phyloP scores from a whole-genome alignment of 176 grass and related monocot genomes.

The Avena sativa region DNA sequence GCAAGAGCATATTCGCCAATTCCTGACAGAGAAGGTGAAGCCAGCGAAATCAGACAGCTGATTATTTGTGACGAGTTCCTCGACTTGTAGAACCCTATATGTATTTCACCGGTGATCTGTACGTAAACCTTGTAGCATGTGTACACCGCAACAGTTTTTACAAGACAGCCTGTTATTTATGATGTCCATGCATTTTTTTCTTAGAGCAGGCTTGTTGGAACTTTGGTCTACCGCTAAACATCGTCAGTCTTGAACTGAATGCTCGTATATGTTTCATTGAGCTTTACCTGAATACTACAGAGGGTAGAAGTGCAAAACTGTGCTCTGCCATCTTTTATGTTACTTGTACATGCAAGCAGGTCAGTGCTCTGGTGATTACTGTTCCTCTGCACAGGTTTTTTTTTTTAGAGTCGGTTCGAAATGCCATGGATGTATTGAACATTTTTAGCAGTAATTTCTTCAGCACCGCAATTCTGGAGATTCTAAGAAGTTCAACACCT shows the following conservation, averaged over 20 bases:
- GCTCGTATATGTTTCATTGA: background rate
- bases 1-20: constrained; percentile 85
- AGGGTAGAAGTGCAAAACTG: background rate
- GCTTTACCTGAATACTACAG: background rate
- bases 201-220: background rate
- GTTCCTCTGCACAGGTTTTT: no score
- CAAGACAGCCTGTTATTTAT: background rate
- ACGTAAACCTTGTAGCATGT: background rate
- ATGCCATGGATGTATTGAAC: no score
- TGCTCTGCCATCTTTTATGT: background rate
- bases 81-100: background rate
- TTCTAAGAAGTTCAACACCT: background rate
- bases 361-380: background rate
- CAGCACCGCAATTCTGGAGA: background rate
- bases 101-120: background rate
- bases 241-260: background rate
- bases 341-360: background rate
- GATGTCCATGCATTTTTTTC: background rate
- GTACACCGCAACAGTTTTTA: constrained; percentile 7
- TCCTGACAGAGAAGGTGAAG: constrained; percentile 92
- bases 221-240: background rate
- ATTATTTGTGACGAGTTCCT: background rate
- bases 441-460: no score
- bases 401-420: no score
- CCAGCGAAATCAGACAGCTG: constrained; percentile 48